Percentiles rank a stretch among this genome's conserved stretches.
Conservation (phyloP, 495 filamentous ascomycete species). For the Penicillium canariense region DNA sequence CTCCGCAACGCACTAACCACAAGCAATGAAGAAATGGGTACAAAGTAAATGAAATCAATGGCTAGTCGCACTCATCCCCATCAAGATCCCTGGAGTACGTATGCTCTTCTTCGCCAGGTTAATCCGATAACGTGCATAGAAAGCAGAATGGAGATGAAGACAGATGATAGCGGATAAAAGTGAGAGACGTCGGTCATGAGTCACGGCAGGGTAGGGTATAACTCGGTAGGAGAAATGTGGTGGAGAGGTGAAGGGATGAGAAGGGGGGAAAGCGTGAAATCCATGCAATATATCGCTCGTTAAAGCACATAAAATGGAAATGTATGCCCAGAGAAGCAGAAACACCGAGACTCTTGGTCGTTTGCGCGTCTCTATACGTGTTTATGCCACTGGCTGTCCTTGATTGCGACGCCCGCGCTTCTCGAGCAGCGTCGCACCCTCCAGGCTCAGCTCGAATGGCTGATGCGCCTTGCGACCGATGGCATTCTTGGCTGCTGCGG, state of each 20-base stretch:
- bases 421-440: constrained; percentile 84
- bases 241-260: not conserved
- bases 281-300: constrained; percentile 18
- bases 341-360: not conserved
- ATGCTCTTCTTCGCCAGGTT: constrained; percentile 17
- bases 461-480: constrained; percentile 61
- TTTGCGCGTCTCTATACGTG: not conserved
- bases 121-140: constrained; percentile 10
- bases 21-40: not conserved
- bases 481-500: constrained; percentile 75
- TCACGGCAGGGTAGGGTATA: not conserved
- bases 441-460: constrained; percentile 86
- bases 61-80: constrained; percentile 3
- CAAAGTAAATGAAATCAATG: not conserved
- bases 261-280: not conserved
- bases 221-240: too few species aligned
- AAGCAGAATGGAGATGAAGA: constrained; percentile 1
- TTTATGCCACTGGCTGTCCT: constrained; percentile 32
- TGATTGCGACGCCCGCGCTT: constrained; percentile 56
- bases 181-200: not conserved
- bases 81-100: constrained; percentile 12
- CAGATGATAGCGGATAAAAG: not conserved
- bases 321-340: not conserved
- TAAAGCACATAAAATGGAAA: constrained; percentile 3
- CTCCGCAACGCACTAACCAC: not conserved